These are phyloP conservation scores for Solanum medicagineum DNA, from an alignment of 257 asterid species.

Conservation along the genomic window DNA sequence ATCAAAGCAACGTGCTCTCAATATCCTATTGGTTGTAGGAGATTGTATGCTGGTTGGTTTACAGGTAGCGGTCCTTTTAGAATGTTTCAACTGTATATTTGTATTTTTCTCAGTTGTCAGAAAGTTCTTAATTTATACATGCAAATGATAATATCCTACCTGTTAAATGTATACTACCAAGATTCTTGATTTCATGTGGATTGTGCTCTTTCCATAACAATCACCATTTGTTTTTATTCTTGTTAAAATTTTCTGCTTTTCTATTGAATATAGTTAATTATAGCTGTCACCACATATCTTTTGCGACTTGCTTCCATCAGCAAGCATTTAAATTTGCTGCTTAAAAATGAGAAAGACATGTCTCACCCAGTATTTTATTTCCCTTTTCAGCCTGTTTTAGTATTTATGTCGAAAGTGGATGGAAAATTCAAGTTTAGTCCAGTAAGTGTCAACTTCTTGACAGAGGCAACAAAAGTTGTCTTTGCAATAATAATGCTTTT, in stretches of 20 bases:
- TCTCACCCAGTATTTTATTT: constrained; percentile 6
- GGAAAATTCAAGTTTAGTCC: constrained; percentile 96
- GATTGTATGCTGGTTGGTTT: constrained; percentile 71
- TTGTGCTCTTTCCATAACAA: not conserved
- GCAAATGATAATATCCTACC: not conserved
- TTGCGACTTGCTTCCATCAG: not conserved
- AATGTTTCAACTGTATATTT: not conserved
- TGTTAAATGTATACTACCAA: not conserved
- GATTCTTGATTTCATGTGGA: not conserved
- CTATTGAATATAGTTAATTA: not conserved
- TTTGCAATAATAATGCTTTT: constrained; percentile 89
- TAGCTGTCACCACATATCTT: not conserved
- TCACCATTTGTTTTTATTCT: not conserved
- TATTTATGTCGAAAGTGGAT: constrained; percentile 93
- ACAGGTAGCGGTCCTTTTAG: constrained; percentile 27
- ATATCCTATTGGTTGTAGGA: constrained; percentile 54
- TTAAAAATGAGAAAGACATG: not conserved
- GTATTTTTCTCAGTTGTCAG: not conserved
- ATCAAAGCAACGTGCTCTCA: constrained; percentile 60
- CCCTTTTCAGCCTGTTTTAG: constrained; percentile 66
- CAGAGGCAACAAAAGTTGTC: constrained; percentile 67
- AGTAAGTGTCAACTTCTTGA: constrained; percentile 90
- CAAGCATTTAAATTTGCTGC: not conserved
- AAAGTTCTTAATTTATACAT: not conserved
- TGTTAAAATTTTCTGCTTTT: not conserved